A percentile compares a stretch with the other conserved stretches of the same genome.
Evolutionary conservation across 257 asterid species (phyloP).

Genomic region (Capsicum chinense): DNA sequence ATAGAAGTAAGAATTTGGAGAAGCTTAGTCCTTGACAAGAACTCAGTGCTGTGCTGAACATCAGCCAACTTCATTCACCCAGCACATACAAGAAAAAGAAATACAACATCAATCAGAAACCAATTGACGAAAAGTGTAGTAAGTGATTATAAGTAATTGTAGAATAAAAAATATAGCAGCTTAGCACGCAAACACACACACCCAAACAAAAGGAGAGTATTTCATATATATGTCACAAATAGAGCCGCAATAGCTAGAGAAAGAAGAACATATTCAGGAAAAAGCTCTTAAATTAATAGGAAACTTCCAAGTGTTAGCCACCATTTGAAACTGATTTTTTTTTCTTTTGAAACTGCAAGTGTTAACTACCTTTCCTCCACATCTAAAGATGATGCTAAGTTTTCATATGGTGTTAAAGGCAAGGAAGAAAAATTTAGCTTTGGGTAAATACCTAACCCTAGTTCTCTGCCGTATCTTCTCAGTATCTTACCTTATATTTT

Average conservation of each 20-base stretch:
- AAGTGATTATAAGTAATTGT: background rate
- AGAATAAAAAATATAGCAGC: constrained; percentile 11
- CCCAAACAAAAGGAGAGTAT: background rate
- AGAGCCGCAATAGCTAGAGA: background rate
- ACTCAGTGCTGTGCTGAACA: constrained; percentile 78
- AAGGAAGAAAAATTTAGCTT: background rate
- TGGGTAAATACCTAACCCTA: constrained; percentile 15
- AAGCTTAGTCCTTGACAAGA: constrained; percentile 73
- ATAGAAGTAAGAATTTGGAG: constrained; percentile 82
- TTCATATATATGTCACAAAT: background rate
- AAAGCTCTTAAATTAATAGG: constrained; percentile 13
- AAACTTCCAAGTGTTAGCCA: constrained; percentile 5
- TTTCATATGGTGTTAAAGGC: background rate
- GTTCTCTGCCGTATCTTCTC: background rate
- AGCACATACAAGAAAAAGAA: constrained; percentile 30
- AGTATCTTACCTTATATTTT: background rate
- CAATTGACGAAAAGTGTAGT: constrained; percentile 13
- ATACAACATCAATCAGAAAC: constrained; percentile 20
- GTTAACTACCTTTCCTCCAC: background rate
- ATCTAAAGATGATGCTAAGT: background rate
- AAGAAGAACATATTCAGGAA: background rate
- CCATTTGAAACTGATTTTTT: no score
- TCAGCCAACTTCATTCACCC: constrained; percentile 72
- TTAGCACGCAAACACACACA: no score
- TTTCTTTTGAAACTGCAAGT: background rate